phyloP scores from a whole-genome alignment of 805 yeast genomes.

The Candida insectalens region DNA sequence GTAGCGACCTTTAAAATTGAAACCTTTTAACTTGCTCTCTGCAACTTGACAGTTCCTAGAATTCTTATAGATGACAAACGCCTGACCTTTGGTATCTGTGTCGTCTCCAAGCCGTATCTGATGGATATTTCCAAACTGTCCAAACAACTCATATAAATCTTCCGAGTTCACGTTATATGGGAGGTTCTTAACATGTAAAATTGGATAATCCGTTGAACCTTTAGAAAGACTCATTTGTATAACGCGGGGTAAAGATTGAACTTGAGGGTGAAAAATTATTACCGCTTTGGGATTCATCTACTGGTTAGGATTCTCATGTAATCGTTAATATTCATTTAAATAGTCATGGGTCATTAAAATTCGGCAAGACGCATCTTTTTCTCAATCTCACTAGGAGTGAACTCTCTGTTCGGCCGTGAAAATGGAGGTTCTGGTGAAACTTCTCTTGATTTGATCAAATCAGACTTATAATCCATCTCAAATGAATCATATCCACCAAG shows the following conservation, averaged over 20 bases:
- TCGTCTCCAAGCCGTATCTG: slow-evolving; percentile 40
- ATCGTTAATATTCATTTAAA: no score
- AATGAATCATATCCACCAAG: slow-evolving; percentile 87
- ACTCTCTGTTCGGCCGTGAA: slow-evolving; percentile 14
- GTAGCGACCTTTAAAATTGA: slow-evolving; percentile 49
- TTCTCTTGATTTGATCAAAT: slow-evolving; percentile 45
- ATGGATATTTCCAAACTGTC: slow-evolving; percentile 44
- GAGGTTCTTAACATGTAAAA: slow-evolving; percentile 44
- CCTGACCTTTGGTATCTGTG: slow-evolving; percentile 37
- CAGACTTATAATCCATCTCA: slow-evolving; percentile 50
- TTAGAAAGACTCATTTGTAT: slow-evolving; percentile 2
- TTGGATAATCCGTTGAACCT: slow-evolving; percentile 21
- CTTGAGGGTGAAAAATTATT: no score
- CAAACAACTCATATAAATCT: slow-evolving; percentile 42
- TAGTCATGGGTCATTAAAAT: no score
- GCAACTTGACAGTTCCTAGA: slow-evolving; percentile 40
- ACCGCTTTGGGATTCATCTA: no score
- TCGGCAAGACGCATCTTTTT: slow-evolving; percentile 56
- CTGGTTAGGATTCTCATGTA: no score
- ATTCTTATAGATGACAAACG: slow-evolving; percentile 44
- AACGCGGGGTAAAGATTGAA: no score
- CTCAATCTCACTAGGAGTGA: slow-evolving; percentile 43
- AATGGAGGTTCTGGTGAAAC: slow-evolving; percentile 44
- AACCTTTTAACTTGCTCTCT: slow-evolving; percentile 46
- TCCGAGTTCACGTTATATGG: slow-evolving; percentile 39